Percentiles rank a stretch among this genome's conserved stretches.
phyloP scores from a whole-genome alignment of 306 rosid species.

The Luffa acutangula region DNA sequence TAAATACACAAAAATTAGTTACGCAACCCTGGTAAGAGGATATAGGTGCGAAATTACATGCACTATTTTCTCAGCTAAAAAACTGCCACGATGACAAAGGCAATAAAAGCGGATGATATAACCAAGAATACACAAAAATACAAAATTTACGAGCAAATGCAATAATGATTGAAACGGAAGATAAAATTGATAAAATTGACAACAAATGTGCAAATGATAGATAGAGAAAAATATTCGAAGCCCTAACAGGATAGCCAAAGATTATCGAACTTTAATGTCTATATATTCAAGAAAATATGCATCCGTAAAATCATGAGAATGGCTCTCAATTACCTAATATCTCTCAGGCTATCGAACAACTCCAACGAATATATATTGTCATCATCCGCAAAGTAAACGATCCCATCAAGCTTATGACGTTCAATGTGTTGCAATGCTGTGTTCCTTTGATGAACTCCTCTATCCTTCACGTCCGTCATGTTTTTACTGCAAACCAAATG shows the following conservation, averaged over 20 bases:
- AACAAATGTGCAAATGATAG: not conserved
- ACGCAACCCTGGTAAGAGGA: not conserved
- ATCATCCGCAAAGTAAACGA: conserved; percentile 92
- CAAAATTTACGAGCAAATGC: not conserved
- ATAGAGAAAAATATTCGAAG: not conserved
- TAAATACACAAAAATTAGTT: not conserved
- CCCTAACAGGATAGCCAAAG: not conserved
- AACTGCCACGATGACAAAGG: not conserved
- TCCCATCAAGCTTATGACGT: conserved; percentile 68
- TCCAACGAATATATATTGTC: conserved; percentile 77
- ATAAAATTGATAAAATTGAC: not conserved
- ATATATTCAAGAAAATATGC: not conserved
- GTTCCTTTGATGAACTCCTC: conserved; percentile 95
- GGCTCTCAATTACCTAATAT: conserved; percentile 39
- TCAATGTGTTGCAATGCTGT: conserved; percentile 92
- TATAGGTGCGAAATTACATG: not conserved
- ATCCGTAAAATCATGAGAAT: not conserved
- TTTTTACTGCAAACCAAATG: conserved; percentile 72
- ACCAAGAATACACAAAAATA: not conserved
- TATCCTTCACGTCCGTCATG: conserved; percentile 53
- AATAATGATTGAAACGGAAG: not conserved
- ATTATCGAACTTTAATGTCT: not conserved
- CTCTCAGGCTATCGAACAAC: conserved; percentile 69
- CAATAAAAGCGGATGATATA: not conserved
- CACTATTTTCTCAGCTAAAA: not conserved